Percentiles rank a stretch among this genome's conserved stretches.
Evolutionary conservation across 345 rosid species (phyloP).

Genomic region (Litchi chinensis): DNA sequence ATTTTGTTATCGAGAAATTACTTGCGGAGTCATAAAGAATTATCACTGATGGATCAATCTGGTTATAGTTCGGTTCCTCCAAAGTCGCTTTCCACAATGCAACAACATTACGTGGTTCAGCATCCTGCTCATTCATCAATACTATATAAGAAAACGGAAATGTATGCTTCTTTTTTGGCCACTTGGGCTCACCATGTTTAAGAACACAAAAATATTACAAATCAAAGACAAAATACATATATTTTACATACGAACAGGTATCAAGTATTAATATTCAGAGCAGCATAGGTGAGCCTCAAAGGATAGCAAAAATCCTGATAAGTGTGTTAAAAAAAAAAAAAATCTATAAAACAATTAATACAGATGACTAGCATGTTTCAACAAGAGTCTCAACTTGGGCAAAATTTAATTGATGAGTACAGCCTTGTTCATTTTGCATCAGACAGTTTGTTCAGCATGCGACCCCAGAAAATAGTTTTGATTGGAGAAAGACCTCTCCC

Average conservation of each 20-base stretch:
- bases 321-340: background rate
- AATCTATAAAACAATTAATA: background rate
- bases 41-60: constrained; percentile 74
- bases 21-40: constrained; percentile 71
- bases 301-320: background rate
- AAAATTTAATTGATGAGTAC: background rate
- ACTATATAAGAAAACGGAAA: constrained; percentile 10
- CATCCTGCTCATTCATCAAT: constrained; percentile 61
- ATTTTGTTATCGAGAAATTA: constrained; percentile 48
- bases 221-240: background rate
- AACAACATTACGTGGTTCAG: constrained; percentile 72
- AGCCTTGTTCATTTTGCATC: background rate
- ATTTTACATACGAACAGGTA: background rate
- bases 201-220: background rate
- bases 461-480: background rate
- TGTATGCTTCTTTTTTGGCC: background rate
- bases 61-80: constrained; percentile 74
- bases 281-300: background rate
- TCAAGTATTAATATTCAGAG: background rate
- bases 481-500: background rate
- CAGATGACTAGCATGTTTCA: background rate
- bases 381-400: too few species aligned
- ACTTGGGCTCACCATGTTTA: background rate
- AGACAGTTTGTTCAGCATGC: background rate
- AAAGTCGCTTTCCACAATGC: constrained; percentile 90